phyloP scores from a whole-genome alignment of 2,329 filamentous ascomycete genomes.

The Paecilomyces fulvus region DNA sequence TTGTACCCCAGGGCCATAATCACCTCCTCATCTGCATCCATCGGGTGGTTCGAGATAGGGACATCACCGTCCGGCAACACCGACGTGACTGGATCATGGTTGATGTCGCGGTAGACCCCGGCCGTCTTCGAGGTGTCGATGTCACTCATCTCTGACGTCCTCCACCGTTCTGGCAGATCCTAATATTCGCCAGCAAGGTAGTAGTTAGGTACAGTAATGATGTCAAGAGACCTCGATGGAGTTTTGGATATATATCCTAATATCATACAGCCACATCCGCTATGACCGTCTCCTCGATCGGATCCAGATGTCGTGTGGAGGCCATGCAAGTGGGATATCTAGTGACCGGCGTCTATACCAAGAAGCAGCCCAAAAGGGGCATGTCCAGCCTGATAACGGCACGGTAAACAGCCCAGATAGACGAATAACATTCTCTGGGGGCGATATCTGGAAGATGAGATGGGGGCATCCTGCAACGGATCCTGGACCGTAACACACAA shows the following conservation, averaged over 20 bases:
- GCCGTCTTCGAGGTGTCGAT: conserved; percentile 8
- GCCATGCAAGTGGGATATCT: not conserved
- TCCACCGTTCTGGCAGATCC: not conserved
- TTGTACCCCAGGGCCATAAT: conserved; percentile 44
- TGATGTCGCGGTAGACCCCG: conserved; percentile 11
- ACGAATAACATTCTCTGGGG: not conserved
- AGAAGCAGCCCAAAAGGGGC: not conserved
- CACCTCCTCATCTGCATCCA: conserved; percentile 34
- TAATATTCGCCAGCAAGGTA: not conserved
- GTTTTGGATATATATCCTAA: not conserved
- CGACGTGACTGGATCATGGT: conserved; percentile 28
- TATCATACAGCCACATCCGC: not conserved
- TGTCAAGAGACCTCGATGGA: not conserved
- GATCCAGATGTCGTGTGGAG: not conserved
- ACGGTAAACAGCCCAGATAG: not conserved
- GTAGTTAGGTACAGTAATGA: not conserved
- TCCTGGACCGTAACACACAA: not conserved
- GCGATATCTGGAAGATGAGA: not conserved
- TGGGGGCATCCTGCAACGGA: not conserved
- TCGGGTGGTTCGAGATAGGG: conserved; percentile 24
- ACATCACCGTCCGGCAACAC: conserved; percentile 30
- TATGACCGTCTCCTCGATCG: not conserved
- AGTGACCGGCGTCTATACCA: not conserved
- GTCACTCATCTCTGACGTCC: not conserved
- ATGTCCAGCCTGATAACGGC: not conserved